phyloP scores from a whole-genome alignment of 257 asterid genomes.

The Nicotiana obtusifolia region DNA sequence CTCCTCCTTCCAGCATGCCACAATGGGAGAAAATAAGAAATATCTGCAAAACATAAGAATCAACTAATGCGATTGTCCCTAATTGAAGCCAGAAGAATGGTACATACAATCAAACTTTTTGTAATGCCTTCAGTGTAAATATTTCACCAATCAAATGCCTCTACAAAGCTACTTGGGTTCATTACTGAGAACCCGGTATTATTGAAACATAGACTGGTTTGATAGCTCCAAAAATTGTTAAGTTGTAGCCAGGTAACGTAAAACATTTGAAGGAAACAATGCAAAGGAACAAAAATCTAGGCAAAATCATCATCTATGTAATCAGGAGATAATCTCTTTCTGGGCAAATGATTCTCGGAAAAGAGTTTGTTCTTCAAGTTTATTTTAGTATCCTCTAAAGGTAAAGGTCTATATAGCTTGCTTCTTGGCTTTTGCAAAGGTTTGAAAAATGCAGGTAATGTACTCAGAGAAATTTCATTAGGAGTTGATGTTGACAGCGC shows the following conservation, averaged over 20 bases:
- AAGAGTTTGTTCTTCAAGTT: constrained; percentile 22
- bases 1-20: too few species aligned
- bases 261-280: too few species aligned
- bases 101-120: background rate
- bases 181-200: background rate
- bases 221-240: background rate
- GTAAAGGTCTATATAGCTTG: constrained; percentile 39
- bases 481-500: constrained; percentile 27
- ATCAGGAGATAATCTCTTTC: constrained; percentile 37
- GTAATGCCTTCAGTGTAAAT: background rate
- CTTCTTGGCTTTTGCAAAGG: constrained; percentile 39
- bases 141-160: background rate
- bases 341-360: constrained; percentile 34
- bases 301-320: constrained; percentile 61
- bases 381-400: constrained; percentile 39
- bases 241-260: background rate
- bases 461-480: constrained; percentile 20
- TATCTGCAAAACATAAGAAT: too few species aligned
- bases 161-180: background rate
- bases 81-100: background rate
- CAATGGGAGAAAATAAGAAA: too few species aligned
- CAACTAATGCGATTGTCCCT: background rate
- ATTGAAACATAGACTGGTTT: background rate
- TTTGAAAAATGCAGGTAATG: constrained; percentile 31
- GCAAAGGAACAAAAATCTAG: constrained; percentile 17